Base-by-base conservation (phyloP, 2,329 filamentous ascomycete species). In the Setomelanomma holmii region DNA sequence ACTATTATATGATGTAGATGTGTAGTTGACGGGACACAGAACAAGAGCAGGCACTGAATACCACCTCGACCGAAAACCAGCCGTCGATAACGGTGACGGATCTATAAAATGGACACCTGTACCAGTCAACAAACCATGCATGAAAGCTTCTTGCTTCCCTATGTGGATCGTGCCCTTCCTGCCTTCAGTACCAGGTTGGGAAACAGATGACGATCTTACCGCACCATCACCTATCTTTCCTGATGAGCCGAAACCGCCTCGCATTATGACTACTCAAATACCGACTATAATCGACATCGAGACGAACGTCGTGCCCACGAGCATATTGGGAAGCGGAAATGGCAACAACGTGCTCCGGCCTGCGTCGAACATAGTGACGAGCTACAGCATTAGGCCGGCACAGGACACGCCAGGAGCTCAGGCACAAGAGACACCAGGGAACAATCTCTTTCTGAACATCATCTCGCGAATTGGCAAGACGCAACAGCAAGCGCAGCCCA, bases 221-320 rank as follows among this genome's bases (percentile, higher is more conserved):
- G 35, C 30, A 24, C 40, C 42, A 11, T 33, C 40, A 8, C 40
- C 20, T 22, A n/a, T 53, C 12, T 39, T 46, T 5, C 20, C 40
- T 22, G 43, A 47, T 30, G 27, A 30, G 27, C 27, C 27, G 22
- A 51, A 53, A 19, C 51, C 45, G 10, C 36, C 55, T 14, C 39
- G 42, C 11, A 40, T 61, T 11, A 24, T 63, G 14, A 56, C 53
- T 4, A 63, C 58, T 5, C 53, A 38, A 20, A 58, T 58, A 12
- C 63, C 61, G 8, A 61, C 53, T 3, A 42, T 69, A 3, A 42
- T 67, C 12, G 45, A 30, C 2, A 40, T 66, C 21, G 55, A 56
- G 20, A 66, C 63, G 12, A 61, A 46, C 19, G 35, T 54, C 4
- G 40, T 42, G 3, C 27, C 46, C 2, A 45, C 40, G 17, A 20